Evolutionary conservation across 2,329 filamentous ascomycete genomes (phyloP).

Genomic region (Claviceps fusiformis): DNA sequence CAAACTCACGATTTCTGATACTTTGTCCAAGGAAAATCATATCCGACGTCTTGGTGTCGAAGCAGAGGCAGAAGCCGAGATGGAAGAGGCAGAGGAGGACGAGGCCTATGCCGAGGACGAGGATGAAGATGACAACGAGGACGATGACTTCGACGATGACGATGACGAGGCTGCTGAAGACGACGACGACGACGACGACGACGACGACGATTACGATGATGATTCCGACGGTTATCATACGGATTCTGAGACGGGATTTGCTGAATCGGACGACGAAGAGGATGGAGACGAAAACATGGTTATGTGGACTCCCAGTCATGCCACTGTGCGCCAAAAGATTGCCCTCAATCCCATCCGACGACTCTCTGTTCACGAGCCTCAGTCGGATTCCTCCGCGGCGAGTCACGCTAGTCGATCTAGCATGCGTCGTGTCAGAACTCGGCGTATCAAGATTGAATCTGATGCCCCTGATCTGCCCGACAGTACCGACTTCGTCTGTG

Average conservation of each 20-base stretch:
- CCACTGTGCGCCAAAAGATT: constrained; percentile 23
- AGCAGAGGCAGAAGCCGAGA: constrained; percentile 74
- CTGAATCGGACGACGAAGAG: constrained; percentile 54
- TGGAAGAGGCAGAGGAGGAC: constrained; percentile 53
- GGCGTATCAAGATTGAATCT: constrained; percentile 15
- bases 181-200: constrained; percentile 33
- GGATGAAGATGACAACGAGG: constrained; percentile 31
- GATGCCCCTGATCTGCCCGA: constrained; percentile 78
- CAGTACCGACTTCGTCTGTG: constrained; percentile 98
- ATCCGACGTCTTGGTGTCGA: constrained; percentile 80
- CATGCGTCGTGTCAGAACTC: constrained; percentile 14
- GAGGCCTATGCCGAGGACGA: constrained; percentile 28
- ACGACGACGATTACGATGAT: constrained; percentile 41
- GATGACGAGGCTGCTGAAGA: constrained; percentile 32
- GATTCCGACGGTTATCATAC: constrained; percentile 62
- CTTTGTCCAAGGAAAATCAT: constrained; percentile 74
- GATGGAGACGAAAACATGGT: constrained; percentile 52
- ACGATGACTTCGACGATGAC: constrained; percentile 34
- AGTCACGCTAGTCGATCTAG: constrained; percentile 20
- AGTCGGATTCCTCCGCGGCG: constrained; percentile 49
- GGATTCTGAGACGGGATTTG: constrained; percentile 54
- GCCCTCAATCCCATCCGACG: constrained; percentile 19
- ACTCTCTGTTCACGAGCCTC: constrained; percentile 29
- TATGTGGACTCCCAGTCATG: constrained; percentile 39
- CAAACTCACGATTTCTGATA: constrained; percentile 80